Conservation (phyloP, 2,329 filamentous ascomycete genomes). For the Cercospora sp. region DNA sequence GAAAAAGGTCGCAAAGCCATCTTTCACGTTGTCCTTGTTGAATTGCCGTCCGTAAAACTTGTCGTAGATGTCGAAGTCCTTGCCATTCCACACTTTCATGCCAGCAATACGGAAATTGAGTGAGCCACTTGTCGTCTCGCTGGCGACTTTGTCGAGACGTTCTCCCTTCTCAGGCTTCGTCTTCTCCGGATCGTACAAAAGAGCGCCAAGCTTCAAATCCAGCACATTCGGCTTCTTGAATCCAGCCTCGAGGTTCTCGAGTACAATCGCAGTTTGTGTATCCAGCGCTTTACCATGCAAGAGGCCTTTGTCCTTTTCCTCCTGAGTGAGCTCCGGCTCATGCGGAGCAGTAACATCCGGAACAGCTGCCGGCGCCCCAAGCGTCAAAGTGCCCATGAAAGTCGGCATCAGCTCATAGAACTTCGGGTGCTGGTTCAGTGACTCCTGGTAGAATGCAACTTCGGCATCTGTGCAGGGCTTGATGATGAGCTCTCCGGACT, state of each 20-base stretch:
- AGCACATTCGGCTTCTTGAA: conserved; percentile 86
- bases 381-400: conserved; percentile 75
- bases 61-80: conserved; percentile 60
- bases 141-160: conserved; percentile 60
- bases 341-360: conserved; percentile 23
- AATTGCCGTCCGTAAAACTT: conserved; percentile 66
- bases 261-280: conserved; percentile 76
- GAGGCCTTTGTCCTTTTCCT: conserved; percentile 42
- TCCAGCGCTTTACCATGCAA: conserved; percentile 64
- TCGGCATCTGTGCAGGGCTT: conserved; percentile 89
- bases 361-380: conserved; percentile 54
- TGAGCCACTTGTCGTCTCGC: conserved; percentile 59
- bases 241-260: conserved; percentile 79
- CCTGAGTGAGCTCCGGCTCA: conserved; percentile 27
- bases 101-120: conserved; percentile 66
- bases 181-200: conserved; percentile 74
- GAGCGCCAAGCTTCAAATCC: conserved; percentile 85
- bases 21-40: conserved; percentile 54
- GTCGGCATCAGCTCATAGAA: conserved; percentile 80
- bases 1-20: conserved; percentile 61
- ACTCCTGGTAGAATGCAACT: conserved; percentile 84
- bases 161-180: conserved; percentile 59
- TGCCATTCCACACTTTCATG: conserved; percentile 59
- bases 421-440: conserved; percentile 63
- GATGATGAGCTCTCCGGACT: conserved; percentile 80